Evolutionary conservation across 1,284 basidiomycete genomes (phyloP), one percentile per base, ranked within the genome.

Genomic region (Anthracocystis panici-leucophaei): DNA sequence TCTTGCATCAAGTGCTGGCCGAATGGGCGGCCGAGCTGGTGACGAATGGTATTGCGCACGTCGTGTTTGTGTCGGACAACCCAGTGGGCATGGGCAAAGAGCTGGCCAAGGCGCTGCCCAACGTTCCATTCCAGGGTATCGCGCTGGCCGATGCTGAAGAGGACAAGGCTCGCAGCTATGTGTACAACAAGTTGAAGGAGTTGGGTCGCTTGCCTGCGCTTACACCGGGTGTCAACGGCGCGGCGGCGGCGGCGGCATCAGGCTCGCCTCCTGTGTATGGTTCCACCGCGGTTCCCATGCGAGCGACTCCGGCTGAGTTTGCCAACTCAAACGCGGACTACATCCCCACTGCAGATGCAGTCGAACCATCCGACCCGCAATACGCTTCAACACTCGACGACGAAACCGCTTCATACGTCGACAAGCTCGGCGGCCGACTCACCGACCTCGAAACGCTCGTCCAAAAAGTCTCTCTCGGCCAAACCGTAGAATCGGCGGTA

Each of bases 41-140:
- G 21, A 70, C 72, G 18, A 71, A 56, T 6, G 67, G 90, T 90
- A 88, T 94, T 59, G 96, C 96, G 0, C 96, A 99, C 85, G 94
- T 97, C 44, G 88, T 99, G 51, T 91, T 98, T 48, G 88, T 95
- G 38, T 93, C 92, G 77, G 94, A 98, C 83, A 95, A 95, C 77
- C 90, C 92, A 25, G 93, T 95, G 75, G 92, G 94, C 57, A 89
- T 78, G 76, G 64, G 90, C 1, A 97, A 95, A 85, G 88, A 90
- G 25, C 87, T 98, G 10, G 91, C 93, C 0, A 92, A 91, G 88
- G 95, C 94, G 4, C 88, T 98, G 7, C 93, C 93, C 0, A 91
- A 92, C 10, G 94, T 92, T 82, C 93, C 96, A 1, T 88, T 97
- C 48, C 91, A 91, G 45, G 64, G 61, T 20, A 73, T 82, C 41